Conservation (phyloP, 192 early-diverging fungal species). For the Coemansia sp. region DNA sequence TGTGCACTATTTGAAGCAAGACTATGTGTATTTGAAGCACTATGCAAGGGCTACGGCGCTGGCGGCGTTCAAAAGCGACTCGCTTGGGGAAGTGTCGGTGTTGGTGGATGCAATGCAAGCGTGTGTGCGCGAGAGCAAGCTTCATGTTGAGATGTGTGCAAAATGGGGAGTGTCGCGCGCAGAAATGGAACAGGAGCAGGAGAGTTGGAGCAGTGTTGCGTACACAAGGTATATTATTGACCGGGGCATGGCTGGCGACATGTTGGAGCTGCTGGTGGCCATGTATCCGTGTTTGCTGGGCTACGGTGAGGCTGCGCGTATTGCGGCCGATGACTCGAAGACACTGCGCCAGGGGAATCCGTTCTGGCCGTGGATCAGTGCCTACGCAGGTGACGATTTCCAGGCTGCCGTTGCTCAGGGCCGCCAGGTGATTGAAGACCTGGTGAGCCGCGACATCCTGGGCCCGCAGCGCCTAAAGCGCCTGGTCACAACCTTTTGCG, state of each 20-base stretch:
- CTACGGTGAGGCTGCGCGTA: constrained; percentile 73
- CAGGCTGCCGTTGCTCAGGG: constrained; percentile 63
- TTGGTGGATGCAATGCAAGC: constrained; percentile 63
- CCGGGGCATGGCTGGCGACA: constrained; percentile 65
- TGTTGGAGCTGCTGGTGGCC: constrained; percentile 75
- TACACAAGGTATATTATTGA: constrained; percentile 85
- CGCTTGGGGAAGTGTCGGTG: constrained; percentile 56
- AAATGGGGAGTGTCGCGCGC: constrained; percentile 69
- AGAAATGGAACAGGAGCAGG: constrained; percentile 64
- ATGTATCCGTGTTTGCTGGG: constrained; percentile 81
- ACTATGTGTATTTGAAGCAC: constrained; percentile 75
- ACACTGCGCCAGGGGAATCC: constrained; percentile 72
- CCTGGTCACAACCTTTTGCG: constrained; percentile 64
- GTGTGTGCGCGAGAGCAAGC: constrained; percentile 64
- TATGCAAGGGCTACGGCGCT: constrained; percentile 76
- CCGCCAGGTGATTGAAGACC: constrained; percentile 45
- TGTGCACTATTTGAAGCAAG: constrained; percentile 78
- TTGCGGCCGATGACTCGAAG: constrained; percentile 60
- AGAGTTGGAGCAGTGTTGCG: constrained; percentile 73
- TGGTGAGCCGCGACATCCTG: constrained; percentile 33
- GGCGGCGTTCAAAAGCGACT: constrained; percentile 69
- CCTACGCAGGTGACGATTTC: constrained; percentile 65
- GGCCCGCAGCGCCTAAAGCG: constrained; percentile 56
- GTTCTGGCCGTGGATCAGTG: constrained; percentile 79
- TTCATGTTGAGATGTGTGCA: constrained; percentile 71